phyloP scores from a whole-genome alignment of 768 basidiomycete species.

The Boletellus sp. region DNA sequence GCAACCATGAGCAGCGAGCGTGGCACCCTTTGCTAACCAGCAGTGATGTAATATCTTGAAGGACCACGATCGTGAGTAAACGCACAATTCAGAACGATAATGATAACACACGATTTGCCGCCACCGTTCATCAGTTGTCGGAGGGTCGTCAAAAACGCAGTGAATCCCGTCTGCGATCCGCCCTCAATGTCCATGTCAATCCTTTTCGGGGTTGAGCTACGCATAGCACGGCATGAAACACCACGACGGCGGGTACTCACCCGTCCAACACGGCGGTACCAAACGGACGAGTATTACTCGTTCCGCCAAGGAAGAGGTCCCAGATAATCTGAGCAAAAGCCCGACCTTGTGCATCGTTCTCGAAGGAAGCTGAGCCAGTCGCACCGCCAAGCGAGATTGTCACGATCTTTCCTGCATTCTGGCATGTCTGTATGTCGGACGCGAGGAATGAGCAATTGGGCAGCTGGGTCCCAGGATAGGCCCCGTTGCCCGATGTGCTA shows the following conservation, averaged over 20 bases:
- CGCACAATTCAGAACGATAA: not conserved
- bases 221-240: not conserved
- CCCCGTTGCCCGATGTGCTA: conserved; percentile 51
- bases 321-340: conserved; percentile 66
- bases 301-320: conserved; percentile 65
- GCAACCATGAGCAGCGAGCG: not conserved
- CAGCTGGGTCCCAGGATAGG: conserved; percentile 59
- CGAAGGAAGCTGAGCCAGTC: conserved; percentile 58
- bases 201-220: conserved; percentile 10
- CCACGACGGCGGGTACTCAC: conserved; percentile 29
- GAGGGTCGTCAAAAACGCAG: conserved; percentile 31
- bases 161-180: conserved; percentile 32
- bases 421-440: conserved; percentile 59
- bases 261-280: conserved; percentile 71
- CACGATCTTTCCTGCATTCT: conserved; percentile 59
- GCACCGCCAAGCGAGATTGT: conserved; percentile 63
- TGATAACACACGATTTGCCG: conserved; percentile 20
- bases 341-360: conserved; percentile 52
- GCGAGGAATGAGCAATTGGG: conserved; percentile 62
- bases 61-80: conserved; percentile 1
- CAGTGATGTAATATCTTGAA: conserved; percentile 42
- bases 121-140: conserved; percentile 29
- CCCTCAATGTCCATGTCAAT: conserved; percentile 51
- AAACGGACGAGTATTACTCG: conserved; percentile 63
- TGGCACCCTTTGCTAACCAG: conserved; percentile 18